Percentiles rank a stretch among this genome's conserved stretches.
Evolutionary conservation across 768 basidiomycete genomes (phyloP).

Genomic region (Macrocybe gigantea): DNA sequence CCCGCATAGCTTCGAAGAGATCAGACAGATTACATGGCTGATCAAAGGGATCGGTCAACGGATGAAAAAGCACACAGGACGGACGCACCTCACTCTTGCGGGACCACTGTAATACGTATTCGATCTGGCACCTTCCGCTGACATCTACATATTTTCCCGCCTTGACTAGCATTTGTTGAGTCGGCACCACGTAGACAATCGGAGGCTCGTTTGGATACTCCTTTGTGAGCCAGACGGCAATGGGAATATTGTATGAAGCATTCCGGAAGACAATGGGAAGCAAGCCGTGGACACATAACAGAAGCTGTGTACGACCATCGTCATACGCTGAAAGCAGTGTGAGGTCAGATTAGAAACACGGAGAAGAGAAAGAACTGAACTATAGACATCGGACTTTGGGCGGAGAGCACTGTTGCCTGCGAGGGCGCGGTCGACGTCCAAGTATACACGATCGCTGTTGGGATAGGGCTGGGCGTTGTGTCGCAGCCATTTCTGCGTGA

Average conservation of each 20-base stretch:
- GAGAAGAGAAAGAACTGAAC: constrained; percentile 26
- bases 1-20: constrained; percentile 73
- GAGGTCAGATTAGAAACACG: constrained; percentile 6
- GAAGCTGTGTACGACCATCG: constrained; percentile 87
- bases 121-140: constrained; percentile 64
- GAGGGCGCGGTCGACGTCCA: constrained; percentile 61
- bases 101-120: constrained; percentile 74
- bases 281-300: constrained; percentile 88
- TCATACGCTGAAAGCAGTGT: constrained; percentile 64
- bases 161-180: constrained; percentile 83
- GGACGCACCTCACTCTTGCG: constrained; percentile 74
- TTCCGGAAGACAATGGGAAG: constrained; percentile 79
- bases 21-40: constrained; percentile 75
- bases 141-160: constrained; percentile 72
- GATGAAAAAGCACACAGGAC: not conserved
- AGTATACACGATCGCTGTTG: constrained; percentile 48
- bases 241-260: constrained; percentile 87
- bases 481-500: constrained; percentile 61
- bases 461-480: constrained; percentile 57
- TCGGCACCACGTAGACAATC: constrained; percentile 88
- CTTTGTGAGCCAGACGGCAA: constrained; percentile 81
- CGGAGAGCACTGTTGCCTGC: constrained; percentile 48
- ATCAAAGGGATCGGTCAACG: constrained; percentile 7
- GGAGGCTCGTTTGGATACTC: constrained; percentile 84
- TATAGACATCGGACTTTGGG: constrained; percentile 82